These are phyloP conservation scores for Viridothelium virens DNA, from an alignment of 495 filamentous ascomycete genomes.

Conservation along the genomic window DNA sequence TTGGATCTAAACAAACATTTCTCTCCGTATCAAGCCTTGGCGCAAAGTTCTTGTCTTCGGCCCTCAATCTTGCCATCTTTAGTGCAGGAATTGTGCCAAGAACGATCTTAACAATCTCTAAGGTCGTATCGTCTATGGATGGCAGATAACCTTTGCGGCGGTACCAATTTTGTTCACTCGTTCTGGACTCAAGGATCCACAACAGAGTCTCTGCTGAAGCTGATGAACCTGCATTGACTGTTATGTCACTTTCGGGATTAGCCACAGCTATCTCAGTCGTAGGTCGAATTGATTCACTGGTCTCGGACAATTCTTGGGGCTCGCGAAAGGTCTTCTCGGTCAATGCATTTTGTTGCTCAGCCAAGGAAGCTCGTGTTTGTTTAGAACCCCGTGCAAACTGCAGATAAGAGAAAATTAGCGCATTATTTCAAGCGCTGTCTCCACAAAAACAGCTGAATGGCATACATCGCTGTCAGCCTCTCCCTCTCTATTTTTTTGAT, in stretches of 20 bases:
- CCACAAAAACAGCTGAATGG: neutral
- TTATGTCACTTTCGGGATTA: neutral
- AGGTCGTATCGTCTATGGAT: neutral
- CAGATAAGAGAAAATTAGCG: too few relatives aligned
- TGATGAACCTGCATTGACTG: neutral
- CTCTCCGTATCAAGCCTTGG: neutral
- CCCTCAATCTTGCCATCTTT: neutral
- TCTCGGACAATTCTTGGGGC: too few relatives aligned
- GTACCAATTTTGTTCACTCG: neutral
- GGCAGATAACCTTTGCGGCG: constrained; percentile 1
- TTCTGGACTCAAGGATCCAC: neutral
- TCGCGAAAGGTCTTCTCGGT: too few relatives aligned
- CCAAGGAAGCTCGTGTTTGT: too few relatives aligned
- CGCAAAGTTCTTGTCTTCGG: neutral
- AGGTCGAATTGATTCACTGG: neutral
- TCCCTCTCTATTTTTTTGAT: neutral
- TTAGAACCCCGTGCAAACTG: too few relatives aligned
- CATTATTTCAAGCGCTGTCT: neutral
- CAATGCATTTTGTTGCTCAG: too few relatives aligned
- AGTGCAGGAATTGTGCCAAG: neutral
- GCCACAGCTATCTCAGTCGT: neutral
- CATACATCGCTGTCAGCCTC: neutral
- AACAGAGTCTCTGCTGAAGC: neutral
- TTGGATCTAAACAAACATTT: neutral
- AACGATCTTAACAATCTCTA: neutral